These are phyloP conservation scores for Funneliformis geosporum DNA, from an alignment of 192 early-diverging fungal species.

Conservation along the genomic window DNA sequence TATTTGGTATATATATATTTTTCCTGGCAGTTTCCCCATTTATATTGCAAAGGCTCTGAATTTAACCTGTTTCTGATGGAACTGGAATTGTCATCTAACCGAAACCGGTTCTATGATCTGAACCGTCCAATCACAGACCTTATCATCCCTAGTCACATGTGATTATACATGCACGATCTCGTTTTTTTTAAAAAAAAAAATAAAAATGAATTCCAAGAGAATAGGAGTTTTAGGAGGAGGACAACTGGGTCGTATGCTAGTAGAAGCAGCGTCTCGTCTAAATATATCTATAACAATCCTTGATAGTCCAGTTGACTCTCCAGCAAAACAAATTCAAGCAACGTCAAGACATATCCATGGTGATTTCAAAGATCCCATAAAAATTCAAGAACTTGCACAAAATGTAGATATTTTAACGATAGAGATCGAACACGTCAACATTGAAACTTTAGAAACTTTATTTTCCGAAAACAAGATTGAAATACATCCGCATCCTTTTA, in stretches of 20 bases:
- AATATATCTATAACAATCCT: constrained; percentile 84
- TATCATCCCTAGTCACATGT: no score
- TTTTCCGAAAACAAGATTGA: constrained; percentile 52
- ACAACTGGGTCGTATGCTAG: constrained; percentile 98
- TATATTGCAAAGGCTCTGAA: no score
- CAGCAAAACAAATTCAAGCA: constrained; percentile 82
- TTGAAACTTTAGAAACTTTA: constrained; percentile 60
- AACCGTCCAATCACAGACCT: no score
- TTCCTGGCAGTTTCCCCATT: no score
- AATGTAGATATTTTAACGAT: constrained; percentile 85
- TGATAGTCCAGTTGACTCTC: constrained; percentile 74
- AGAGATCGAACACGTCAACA: constrained; percentile 98
- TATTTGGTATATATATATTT: no score
- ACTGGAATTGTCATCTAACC: no score
- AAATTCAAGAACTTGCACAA: constrained; percentile 76
- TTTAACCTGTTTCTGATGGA: no score
- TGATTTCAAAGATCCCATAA: constrained; percentile 77
- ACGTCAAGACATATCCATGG: constrained; percentile 72
- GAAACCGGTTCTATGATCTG: no score
- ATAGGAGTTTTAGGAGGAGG: constrained; percentile 74
- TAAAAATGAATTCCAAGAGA: constrained; percentile 53
- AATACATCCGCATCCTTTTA: constrained; percentile 81
- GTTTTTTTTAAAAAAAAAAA: background rate
- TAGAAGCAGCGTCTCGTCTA: constrained; percentile 92
- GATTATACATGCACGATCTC: background rate